Percentiles rank a stretch among this genome's conserved stretches.
Evolutionary conservation across 768 basidiomycete genomes (phyloP).

Genomic region (Terana coerulea): DNA sequence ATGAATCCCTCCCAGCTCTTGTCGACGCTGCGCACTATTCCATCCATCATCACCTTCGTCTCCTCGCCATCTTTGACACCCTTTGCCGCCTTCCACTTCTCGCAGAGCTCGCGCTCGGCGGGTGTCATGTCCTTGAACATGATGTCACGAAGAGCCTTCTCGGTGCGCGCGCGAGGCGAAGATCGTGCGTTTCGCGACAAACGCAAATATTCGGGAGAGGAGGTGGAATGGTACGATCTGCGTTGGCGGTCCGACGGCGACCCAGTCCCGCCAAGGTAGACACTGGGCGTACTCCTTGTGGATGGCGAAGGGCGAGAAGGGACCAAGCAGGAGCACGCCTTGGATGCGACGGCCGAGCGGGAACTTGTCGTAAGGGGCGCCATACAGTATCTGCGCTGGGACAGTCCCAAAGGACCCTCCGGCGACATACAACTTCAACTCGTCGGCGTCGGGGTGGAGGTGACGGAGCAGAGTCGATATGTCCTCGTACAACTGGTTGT

Average conservation of each 20-base stretch:
- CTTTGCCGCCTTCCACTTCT: conserved; percentile 38
- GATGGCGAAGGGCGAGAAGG: conserved; percentile 43
- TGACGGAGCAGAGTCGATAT: conserved; percentile 45
- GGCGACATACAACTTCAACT: conserved; percentile 45
- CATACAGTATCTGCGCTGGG: conserved; percentile 54
- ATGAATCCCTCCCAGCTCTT: conserved; percentile 51
- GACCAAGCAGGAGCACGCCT: conserved; percentile 44
- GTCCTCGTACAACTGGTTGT: conserved; percentile 39
- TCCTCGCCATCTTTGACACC: conserved; percentile 41
- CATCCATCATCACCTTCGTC: conserved; percentile 38
- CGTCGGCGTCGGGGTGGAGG: conserved; percentile 40
- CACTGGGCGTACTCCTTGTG: conserved; percentile 42
- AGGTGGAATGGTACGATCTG: conserved; percentile 40
- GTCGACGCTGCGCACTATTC: conserved; percentile 43
- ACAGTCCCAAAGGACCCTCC: conserved; percentile 55
- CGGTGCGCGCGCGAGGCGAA: conserved; percentile 36
- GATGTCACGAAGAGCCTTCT: conserved; percentile 34
- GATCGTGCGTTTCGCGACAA: conserved; percentile 33
- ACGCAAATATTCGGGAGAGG: conserved; percentile 29
- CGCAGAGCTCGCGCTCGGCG: conserved; percentile 29
- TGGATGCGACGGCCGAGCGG: conserved; percentile 44
- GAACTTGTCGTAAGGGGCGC: conserved; percentile 46
- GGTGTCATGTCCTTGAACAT: conserved; percentile 41
- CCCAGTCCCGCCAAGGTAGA: conserved; percentile 45
- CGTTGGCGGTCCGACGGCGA: conserved; percentile 43